These are phyloP conservation scores for Crucihimalaya himalaica DNA, from an alignment of 345 rosid species.

Conservation along the genomic window DNA sequence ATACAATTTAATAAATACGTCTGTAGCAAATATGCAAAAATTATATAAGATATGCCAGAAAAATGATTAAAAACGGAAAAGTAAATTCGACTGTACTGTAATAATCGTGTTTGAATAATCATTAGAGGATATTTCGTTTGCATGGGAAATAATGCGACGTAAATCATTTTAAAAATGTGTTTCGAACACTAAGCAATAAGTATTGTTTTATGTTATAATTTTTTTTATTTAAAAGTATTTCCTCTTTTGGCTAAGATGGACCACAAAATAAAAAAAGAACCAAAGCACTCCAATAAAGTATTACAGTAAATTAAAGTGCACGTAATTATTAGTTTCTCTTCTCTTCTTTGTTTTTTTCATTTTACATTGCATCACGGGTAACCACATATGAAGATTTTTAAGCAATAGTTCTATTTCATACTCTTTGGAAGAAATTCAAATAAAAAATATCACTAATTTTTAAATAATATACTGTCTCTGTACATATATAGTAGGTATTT, in stretches of 20 bases:
- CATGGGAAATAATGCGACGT: slow-evolving; percentile 40
- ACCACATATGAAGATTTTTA: neutral
- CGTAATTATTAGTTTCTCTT: slow-evolving; percentile 29
- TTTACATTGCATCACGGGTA: slow-evolving; percentile 30
- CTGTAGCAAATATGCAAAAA: neutral
- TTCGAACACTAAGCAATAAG: slow-evolving; percentile 24
- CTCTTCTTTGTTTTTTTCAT: neutral
- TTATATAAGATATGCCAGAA: slow-evolving; percentile 5
- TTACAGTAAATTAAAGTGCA: slow-evolving; percentile 42
- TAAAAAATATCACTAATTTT: neutral
- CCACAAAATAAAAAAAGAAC: slow-evolving; percentile 30
- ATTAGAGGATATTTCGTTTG: slow-evolving; percentile 30
- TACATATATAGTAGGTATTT: neutral
- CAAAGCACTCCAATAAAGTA: slow-evolving; percentile 38
- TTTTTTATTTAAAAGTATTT: slow-evolving; percentile 31
- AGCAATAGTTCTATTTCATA: neutral
- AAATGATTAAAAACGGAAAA: slow-evolving; percentile 19
- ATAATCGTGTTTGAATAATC: slow-evolving; percentile 40
- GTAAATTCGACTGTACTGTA: slow-evolving; percentile 33
- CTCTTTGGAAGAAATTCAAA: neutral
- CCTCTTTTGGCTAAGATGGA: slow-evolving; percentile 41
- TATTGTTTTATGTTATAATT: neutral
- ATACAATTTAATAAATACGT: neutral
- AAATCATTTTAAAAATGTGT: slow-evolving; percentile 30
- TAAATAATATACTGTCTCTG: too few species aligned